A percentile compares a stretch with the other conserved stretches of the same genome.
phyloP scores from a whole-genome alignment of 73 alveolate genomes.

The Paramecium bursaria region DNA sequence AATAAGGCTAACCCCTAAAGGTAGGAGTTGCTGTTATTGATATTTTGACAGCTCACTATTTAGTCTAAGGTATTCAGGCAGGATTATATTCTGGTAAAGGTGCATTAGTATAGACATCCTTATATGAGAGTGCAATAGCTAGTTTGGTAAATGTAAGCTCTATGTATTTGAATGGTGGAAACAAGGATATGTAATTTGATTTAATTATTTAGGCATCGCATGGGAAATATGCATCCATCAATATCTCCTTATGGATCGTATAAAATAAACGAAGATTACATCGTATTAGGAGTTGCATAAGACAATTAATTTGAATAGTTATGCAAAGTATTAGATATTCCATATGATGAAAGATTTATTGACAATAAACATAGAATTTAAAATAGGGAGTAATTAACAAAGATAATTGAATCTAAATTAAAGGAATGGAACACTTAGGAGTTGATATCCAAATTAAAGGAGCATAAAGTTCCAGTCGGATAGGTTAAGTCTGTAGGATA shows the following conservation, averaged over 20 bases:
- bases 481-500: conserved; percentile 65
- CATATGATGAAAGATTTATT: conserved; percentile 65
- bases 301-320: conserved; percentile 73
- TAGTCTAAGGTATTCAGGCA: conserved; percentile 73
- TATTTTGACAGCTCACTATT: conserved; percentile 79
- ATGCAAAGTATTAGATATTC: conserved; percentile 67
- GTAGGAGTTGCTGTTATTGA: conserved; percentile 86
- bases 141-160: conserved; percentile 76
- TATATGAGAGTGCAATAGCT: conserved; percentile 74
- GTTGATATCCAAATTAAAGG: conserved; percentile 59
- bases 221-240: conserved; percentile 85
- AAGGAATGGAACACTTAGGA: conserved; percentile 62
- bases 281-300: conserved; percentile 87
- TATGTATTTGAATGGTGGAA: conserved; percentile 77
- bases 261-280: conserved; percentile 71
- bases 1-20: conserved; percentile 80
- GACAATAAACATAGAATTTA: conserved; percentile 60
- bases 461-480: conserved; percentile 74
- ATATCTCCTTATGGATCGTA: conserved; percentile 80
- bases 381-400: conserved; percentile 66
- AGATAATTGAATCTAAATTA: conserved; percentile 62
- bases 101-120: conserved; percentile 71
- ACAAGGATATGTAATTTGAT: conserved; percentile 72
- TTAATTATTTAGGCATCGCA: too few relatives aligned
- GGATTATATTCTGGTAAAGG: conserved; percentile 85